Evolutionary conservation across 2,329 filamentous ascomycete species (phyloP).

Genomic region (Aspergillus flavus): DNA sequence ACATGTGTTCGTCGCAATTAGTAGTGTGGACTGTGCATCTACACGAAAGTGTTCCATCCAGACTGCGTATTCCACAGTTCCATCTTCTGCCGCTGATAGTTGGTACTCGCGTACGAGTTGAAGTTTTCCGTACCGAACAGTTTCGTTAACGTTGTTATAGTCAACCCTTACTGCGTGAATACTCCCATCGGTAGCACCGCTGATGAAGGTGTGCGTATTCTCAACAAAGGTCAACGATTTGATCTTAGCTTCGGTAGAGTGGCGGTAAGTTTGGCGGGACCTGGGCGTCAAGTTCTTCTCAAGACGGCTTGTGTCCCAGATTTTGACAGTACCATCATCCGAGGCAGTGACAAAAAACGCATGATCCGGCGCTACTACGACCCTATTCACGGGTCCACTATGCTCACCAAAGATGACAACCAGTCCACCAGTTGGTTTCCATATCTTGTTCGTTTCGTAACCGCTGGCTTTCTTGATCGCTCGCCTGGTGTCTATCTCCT

Average conservation of each 20-base stretch:
- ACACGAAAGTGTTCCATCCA: conserved; percentile 92
- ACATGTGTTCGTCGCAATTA: conserved; percentile 84
- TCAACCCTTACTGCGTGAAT: conserved; percentile 89
- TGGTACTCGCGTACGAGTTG: conserved; percentile 77
- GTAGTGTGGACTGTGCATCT: conserved; percentile 77
- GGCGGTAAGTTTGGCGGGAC: conserved; percentile 81
- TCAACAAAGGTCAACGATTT: conserved; percentile 88
- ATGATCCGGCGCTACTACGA: conserved; percentile 85
- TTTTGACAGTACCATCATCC: conserved; percentile 84
- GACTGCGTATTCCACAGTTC: conserved; percentile 70
- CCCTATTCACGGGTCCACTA: conserved; percentile 75
- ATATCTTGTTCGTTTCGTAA: conserved; percentile 62
- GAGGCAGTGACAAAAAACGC: conserved; percentile 92
- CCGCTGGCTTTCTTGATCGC: conserved; percentile 59
- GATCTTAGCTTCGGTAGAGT: conserved; percentile 71
- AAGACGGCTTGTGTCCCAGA: conserved; percentile 89
- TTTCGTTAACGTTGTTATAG: conserved; percentile 59
- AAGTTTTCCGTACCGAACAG: conserved; percentile 75
- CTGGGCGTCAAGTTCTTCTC: conserved; percentile 90
- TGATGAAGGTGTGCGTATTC: conserved; percentile 90
- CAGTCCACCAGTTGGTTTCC: conserved; percentile 81
- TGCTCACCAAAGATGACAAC: conserved; percentile 91
- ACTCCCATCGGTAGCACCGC: conserved; percentile 84
- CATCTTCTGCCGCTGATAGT: conserved; percentile 50
- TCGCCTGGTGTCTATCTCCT: conserved; percentile 60